These are phyloP conservation scores for Apiotrichum laibachii DNA, from an alignment of 1,284 basidiomycete genomes.

Conservation along the genomic window DNA sequence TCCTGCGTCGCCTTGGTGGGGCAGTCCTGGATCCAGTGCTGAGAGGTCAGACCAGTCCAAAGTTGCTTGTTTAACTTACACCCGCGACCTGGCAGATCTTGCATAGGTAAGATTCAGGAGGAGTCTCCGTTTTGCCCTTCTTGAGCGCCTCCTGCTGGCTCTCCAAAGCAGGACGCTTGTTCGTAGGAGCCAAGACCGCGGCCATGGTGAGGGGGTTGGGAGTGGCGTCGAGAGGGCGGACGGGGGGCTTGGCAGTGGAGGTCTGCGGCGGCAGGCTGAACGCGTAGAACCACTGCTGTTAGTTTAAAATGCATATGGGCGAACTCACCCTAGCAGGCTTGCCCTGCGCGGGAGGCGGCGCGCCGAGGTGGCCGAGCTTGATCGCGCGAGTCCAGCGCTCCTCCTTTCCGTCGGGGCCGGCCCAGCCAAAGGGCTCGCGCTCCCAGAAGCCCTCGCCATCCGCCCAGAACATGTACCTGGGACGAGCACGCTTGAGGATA, in stretches of 20 bases:
- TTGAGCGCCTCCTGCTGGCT: slow-evolving; percentile 53
- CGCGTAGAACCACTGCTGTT: slow-evolving; percentile 69
- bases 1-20: slow-evolving; percentile 33
- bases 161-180: slow-evolving; percentile 62
- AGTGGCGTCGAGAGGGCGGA: slow-evolving; percentile 38
- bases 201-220: slow-evolving; percentile 41
- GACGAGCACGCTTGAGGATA: slow-evolving; percentile 55
- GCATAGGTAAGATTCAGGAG: slow-evolving; percentile 80
- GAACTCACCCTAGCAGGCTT: slow-evolving; percentile 76
- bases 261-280: slow-evolving; percentile 61
- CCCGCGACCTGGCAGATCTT: slow-evolving; percentile 66
- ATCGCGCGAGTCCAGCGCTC: slow-evolving; percentile 71
- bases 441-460: slow-evolving; percentile 74
- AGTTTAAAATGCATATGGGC: not conserved
- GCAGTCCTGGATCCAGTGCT: slow-evolving; percentile 51
- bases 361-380: slow-evolving; percentile 80
- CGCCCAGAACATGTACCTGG: slow-evolving; percentile 56
- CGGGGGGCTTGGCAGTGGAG: slow-evolving; percentile 29
- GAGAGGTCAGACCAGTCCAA: not conserved
- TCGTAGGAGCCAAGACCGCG: slow-evolving; percentile 10
- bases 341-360: slow-evolving; percentile 54
- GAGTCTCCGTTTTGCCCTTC: slow-evolving; percentile 47
- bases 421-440: slow-evolving; percentile 82
- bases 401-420: slow-evolving; percentile 56
- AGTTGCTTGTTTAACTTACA: slow-evolving; percentile 34